Base-by-base conservation (phyloP, 306 rosid genomes). In the Cicer bijugum region DNA sequence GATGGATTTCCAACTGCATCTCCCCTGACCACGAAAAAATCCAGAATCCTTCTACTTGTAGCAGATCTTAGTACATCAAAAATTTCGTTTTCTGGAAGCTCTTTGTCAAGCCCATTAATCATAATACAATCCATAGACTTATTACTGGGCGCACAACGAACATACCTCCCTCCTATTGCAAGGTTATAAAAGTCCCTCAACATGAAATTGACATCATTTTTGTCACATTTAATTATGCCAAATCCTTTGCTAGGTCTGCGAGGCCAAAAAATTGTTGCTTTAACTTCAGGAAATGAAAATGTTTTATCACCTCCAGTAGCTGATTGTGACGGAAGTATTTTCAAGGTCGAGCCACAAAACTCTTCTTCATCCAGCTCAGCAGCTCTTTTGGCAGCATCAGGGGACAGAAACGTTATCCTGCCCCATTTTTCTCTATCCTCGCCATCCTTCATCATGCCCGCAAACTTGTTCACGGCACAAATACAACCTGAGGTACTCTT, bases 201-300 rank as follows among this genome's bases (percentile, higher is more conserved):
- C 50, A 94, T 78, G 81, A 38, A 40, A 68, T 16, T 10, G 39
- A 90, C 84, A 74, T 91, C 90, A 33, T 11, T 16, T 23, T 69
- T 12, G 58, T 86, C 71, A 67, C 96, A 89, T 86, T 73, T 94
- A 71, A 89, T 83, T 62, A 89, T 42, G 44, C 84, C 99, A 80
- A 71, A 14, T 75, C 99, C 96, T 59, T 52, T 89, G 83, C 92
- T 87, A 75, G 11, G 61, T 83, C 91, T 83, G 20, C 96, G 95
- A 61, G 95, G 97, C 99, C 99, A 94, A 70, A 0, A 83, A 42
- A 94, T 86, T 58, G 63, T 94, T 73, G 97, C 99, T 61, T 73
- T 88, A 67, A 94, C 99, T 65, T 89, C 93, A 12, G 96, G 88
- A 75, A 88, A 88, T 19, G 88, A 74, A 71, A 82, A 89, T 23